Percentiles rank a stretch among this genome's conserved stretches.
These are phyloP conservation scores for Diaporthe destruens DNA, from an alignment of 2,329 filamentous ascomycete species.

Conservation along the genomic window DNA sequence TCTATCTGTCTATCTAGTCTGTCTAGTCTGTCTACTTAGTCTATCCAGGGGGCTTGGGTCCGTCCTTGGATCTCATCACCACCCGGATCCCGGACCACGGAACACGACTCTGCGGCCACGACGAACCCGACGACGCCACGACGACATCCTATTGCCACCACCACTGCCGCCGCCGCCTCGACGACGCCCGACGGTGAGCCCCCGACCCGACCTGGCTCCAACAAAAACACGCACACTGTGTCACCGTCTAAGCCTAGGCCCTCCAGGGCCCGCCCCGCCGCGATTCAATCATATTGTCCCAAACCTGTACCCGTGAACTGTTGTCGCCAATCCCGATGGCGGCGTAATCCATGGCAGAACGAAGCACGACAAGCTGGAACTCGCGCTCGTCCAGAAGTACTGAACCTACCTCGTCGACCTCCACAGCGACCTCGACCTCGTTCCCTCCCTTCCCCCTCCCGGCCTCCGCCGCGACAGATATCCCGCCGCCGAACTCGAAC, in stretches of 20 bases:
- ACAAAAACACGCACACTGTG: slow-evolving; percentile 23
- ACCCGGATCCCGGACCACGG: slow-evolving; percentile 13
- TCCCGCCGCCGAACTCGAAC: slow-evolving; percentile 17
- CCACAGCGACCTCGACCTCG: slow-evolving; percentile 42
- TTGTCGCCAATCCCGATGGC: slow-evolving; percentile 66
- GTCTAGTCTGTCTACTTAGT: slow-evolving; percentile 7
- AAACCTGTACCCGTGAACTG: slow-evolving; percentile 6
- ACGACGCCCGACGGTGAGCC: slow-evolving; percentile 7
- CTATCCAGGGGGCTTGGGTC: neutral
- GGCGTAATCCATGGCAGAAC: slow-evolving; percentile 76
- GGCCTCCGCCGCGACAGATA: slow-evolving; percentile 14
- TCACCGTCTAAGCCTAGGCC: slow-evolving; percentile 16
- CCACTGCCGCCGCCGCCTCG: neutral
- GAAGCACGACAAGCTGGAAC: slow-evolving; percentile 61
- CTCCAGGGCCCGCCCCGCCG: slow-evolving; percentile 14
- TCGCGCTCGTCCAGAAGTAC: slow-evolving; percentile 62
- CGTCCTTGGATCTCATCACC: slow-evolving; percentile 4
- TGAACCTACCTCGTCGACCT: slow-evolving; percentile 44
- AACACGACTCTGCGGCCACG: slow-evolving; percentile 3
- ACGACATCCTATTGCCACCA: slow-evolving; percentile 1
- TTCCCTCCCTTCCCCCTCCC: slow-evolving; percentile 35
- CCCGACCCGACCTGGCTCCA: slow-evolving; percentile 5
- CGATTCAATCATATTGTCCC: slow-evolving; percentile 18
- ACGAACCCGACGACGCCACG: slow-evolving; percentile 18
- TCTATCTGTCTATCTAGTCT: slow-evolving; percentile 8